Conservation (phyloP, 805 yeast species). For the Yarrowia divulgata region DNA sequence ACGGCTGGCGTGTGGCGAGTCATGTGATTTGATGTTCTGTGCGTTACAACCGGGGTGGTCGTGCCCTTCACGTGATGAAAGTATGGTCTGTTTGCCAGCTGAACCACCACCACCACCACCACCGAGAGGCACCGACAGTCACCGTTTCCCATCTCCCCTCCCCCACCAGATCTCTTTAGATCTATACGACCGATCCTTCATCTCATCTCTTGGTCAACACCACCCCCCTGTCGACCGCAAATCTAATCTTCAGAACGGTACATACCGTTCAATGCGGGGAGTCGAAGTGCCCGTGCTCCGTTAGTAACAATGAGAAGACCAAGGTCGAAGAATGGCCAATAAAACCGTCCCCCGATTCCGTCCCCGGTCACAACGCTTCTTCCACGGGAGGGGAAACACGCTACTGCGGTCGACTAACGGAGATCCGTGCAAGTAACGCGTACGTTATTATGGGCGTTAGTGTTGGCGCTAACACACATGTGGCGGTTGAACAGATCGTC, state of each 20-base stretch:
- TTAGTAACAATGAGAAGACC: background rate
- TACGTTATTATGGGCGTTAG: background rate
- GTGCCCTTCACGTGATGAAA: no score
- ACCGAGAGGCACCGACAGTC: no score
- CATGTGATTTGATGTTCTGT: background rate
- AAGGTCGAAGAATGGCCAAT: no score
- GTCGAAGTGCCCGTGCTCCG: background rate
- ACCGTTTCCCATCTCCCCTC: background rate
- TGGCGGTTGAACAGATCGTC: background rate
- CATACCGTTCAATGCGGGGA: conserved; percentile 8
- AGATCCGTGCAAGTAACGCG: background rate
- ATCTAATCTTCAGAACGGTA: conserved; percentile 11
- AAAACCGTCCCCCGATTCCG: no score
- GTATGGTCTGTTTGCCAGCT: no score
- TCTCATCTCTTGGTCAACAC: conserved; percentile 8
- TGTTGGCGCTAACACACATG: conserved; percentile 6
- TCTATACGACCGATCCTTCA: conserved; percentile 18
- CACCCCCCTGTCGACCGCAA: conserved; percentile 33
- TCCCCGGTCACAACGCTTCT: no score
- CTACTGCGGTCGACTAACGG: background rate
- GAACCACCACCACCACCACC: no score
- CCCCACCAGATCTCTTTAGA: conserved; percentile 13
- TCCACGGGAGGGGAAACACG: conserved; percentile 2
- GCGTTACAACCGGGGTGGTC: no score
- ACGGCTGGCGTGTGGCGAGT: background rate